phyloP scores from a whole-genome alignment of 768 basidiomycete genomes.

The Cystobasidium ongulense region DNA sequence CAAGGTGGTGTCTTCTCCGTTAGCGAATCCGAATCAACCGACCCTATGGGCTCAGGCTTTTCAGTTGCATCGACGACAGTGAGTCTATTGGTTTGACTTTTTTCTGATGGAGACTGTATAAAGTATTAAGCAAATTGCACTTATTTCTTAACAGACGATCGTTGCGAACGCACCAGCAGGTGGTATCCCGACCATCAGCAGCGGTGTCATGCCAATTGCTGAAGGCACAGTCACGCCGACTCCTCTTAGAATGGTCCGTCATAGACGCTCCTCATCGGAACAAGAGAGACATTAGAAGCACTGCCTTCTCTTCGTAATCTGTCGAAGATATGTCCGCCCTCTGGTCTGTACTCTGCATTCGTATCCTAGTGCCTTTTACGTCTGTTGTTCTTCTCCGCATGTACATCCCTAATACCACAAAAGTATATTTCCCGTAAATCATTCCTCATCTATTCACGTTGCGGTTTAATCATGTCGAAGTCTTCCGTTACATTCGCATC shows the following conservation, averaged over 20 bases:
- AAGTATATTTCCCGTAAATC: too few relatives aligned
- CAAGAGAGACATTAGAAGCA: background rate
- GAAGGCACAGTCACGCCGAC: background rate
- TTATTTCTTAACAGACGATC: background rate
- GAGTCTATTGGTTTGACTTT: background rate
- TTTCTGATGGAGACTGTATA: background rate
- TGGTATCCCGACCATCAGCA: background rate
- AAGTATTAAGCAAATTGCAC: background rate
- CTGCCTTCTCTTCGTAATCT: too few relatives aligned
- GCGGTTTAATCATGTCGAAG: too few relatives aligned
- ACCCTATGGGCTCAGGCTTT: slow-evolving; percentile 13
- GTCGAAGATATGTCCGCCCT: too few relatives aligned
- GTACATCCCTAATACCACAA: too few relatives aligned
- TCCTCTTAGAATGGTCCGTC: background rate
- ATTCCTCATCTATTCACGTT: too few relatives aligned
- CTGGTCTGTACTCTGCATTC: too few relatives aligned
- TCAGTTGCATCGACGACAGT: slow-evolving; percentile 9
- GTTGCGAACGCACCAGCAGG: background rate
- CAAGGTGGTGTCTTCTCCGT: slow-evolving; percentile 27
- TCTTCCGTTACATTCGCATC: too few relatives aligned
- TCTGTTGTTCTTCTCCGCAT: too few relatives aligned
- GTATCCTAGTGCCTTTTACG: too few relatives aligned
- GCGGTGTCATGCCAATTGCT: background rate
- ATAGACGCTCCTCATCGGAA: background rate
- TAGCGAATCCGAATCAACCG: background rate